Percentiles rank a stretch among this genome's conserved stretches.
phyloP scores from a whole-genome alignment of 768 basidiomycete genomes.

The Baorangia bicolor region DNA sequence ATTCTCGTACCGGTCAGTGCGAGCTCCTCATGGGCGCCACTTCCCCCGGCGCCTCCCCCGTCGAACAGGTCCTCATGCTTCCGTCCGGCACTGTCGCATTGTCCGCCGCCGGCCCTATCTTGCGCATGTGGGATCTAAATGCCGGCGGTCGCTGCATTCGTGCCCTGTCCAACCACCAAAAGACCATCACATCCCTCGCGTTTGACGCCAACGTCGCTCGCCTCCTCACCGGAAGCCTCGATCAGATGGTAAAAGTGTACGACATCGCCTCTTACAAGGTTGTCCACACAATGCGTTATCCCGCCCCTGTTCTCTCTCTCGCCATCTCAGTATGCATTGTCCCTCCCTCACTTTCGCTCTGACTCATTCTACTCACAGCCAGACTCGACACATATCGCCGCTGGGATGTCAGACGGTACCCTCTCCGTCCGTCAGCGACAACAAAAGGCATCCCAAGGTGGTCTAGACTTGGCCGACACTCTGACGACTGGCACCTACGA shows the following conservation, averaged over 20 bases:
- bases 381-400: conserved; percentile 94
- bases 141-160: conserved; percentile 86
- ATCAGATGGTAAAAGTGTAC: conserved; percentile 99
- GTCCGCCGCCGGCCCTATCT: conserved; percentile 87
- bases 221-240: conserved; percentile 85
- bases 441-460: conserved; percentile 62
- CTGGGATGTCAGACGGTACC: conserved; percentile 98
- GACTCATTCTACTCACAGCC: conserved; percentile 51
- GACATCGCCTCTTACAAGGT: conserved; percentile 93
- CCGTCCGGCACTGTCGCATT: conserved; percentile 85
- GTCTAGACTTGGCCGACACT: conserved; percentile 36
- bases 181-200: conserved; percentile 87
- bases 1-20: conserved; percentile 77
- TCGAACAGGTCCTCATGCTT: conserved; percentile 92
- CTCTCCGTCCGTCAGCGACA: conserved; percentile 93
- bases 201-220: conserved; percentile 76
- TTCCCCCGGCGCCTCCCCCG: conserved; percentile 46
- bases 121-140: conserved; percentile 93
- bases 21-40: conserved; percentile 75
- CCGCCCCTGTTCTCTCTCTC: conserved; percentile 85
- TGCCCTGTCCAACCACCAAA: conserved; percentile 96
- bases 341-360: not conserved
- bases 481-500: conserved; percentile 62
- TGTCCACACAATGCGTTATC: conserved; percentile 98
- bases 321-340: conserved; percentile 73